Evolutionary conservation across 177 flowering plant genomes (phyloP).

Genomic region (Vitis hybrid): DNA sequence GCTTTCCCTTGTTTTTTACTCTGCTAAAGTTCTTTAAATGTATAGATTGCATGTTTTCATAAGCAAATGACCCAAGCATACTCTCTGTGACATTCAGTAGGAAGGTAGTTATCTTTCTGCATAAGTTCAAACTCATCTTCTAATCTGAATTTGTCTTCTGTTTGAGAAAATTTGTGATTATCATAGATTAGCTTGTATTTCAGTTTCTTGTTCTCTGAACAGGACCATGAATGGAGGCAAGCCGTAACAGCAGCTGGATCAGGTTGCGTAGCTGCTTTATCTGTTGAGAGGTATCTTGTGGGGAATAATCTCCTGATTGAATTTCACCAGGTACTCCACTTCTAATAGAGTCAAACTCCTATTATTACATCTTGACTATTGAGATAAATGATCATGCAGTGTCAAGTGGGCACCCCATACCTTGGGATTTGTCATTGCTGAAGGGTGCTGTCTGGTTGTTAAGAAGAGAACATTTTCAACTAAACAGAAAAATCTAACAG

Average conservation of each 20-base stretch:
- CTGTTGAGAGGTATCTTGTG: conserved; percentile 91
- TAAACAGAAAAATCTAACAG: no score
- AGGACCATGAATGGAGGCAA: conserved; percentile 99
- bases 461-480: no score
- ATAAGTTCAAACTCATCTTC: background rate
- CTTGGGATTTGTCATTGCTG: background rate
- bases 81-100: no score
- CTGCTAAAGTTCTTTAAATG: no score
- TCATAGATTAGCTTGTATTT: background rate
- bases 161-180: background rate
- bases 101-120: background rate
- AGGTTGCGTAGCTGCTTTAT: conserved; percentile 95
- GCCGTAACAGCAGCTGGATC: conserved; percentile 99
- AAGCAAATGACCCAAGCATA: no score
- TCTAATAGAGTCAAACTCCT: background rate
- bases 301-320: conserved; percentile 80
- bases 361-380: background rate
- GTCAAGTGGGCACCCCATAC: background rate
- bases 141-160: background rate
- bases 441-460: background rate
- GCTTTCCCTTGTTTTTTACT: no score
- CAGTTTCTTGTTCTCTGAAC: conserved; percentile 8
- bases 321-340: conserved; percentile 82
- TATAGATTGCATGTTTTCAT: no score
- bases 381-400: background rate